These are phyloP conservation scores for Hirsutella minnesotensis DNA, from an alignment of 2,329 filamentous ascomycete genomes.

Conservation along the genomic window DNA sequence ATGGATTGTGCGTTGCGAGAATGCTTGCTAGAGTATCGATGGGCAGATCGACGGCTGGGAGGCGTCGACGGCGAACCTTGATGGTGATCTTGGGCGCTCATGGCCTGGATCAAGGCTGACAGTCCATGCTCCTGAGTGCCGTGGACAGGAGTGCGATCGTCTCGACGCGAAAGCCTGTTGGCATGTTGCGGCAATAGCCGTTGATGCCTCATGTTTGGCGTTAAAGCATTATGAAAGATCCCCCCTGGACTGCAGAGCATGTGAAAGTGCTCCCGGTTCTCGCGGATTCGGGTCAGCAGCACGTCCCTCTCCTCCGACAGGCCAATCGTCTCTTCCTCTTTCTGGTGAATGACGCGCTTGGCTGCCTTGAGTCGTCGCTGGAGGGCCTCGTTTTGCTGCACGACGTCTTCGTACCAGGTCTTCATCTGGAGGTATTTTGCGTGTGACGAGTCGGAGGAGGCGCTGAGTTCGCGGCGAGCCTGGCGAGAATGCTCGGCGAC, in stretches of 20 bases:
- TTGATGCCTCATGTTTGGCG: slow-evolving; percentile 34
- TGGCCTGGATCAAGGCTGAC: slow-evolving; percentile 68
- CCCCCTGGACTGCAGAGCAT: slow-evolving; percentile 65
- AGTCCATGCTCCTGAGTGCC: slow-evolving; percentile 49
- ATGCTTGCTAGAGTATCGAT: slow-evolving; percentile 48
- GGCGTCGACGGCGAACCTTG: slow-evolving; percentile 66
- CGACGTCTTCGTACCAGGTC: slow-evolving; percentile 51
- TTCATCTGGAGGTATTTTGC: slow-evolving; percentile 51
- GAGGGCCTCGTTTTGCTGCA: slow-evolving; percentile 53
- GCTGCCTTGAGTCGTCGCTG: slow-evolving; percentile 57
- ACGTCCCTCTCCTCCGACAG: slow-evolving; percentile 67
- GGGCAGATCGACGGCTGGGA: slow-evolving; percentile 30
- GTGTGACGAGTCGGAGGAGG: slow-evolving; percentile 39
- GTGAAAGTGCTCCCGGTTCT: slow-evolving; percentile 81
- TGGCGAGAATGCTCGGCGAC: slow-evolving; percentile 58
- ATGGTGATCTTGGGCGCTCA: slow-evolving; percentile 50
- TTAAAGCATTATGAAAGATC: slow-evolving; percentile 50
- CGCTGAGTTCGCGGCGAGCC: slow-evolving; percentile 40
- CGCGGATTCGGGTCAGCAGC: slow-evolving; percentile 71
- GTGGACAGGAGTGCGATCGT: too few species aligned
- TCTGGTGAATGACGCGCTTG: slow-evolving; percentile 66
- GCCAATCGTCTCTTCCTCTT: slow-evolving; percentile 59
- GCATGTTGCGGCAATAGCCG: slow-evolving; percentile 34
- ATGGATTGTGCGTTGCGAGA: slow-evolving; percentile 69
- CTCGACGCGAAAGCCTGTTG: slow-evolving; percentile 27